These are phyloP conservation scores for Lophiostoma macrostomum DNA, from an alignment of 495 filamentous ascomycete species.

Conservation along the genomic window DNA sequence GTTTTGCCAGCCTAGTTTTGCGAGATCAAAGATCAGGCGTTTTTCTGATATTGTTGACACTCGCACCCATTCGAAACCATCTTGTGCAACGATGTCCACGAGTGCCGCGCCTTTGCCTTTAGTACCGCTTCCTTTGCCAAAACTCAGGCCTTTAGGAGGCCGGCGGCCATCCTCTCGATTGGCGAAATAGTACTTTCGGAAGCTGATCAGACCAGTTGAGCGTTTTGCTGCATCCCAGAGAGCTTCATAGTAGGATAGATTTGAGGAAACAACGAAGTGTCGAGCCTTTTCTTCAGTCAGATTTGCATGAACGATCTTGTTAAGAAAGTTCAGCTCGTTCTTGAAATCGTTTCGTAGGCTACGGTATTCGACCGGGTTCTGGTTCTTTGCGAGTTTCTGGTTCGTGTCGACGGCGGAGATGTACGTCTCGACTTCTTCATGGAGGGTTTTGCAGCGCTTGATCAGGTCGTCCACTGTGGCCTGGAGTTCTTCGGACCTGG, in stretches of 20 bases:
- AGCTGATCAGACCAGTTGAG: conserved; percentile 31
- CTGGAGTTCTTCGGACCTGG: conserved; percentile 1
- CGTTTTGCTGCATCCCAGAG: conserved; percentile 41
- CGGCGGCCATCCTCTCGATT: conserved; percentile 18
- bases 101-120: conserved; percentile 25
- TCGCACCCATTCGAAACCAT: conserved; percentile 40
- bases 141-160: conserved; percentile 1
- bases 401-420: conserved; percentile 21
- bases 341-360: conserved; percentile 34
- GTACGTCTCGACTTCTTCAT: conserved; percentile 34
- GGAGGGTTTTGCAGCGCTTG: conserved; percentile 26
- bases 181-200: conserved; percentile 32
- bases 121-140: conserved; percentile 3
- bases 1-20: conserved; percentile 41
- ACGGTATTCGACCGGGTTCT: conserved; percentile 33
- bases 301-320: conserved; percentile 20
- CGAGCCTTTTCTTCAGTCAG: conserved; percentile 22
- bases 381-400: conserved; percentile 16
- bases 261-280: conserved; percentile 37
- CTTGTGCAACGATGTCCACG: conserved; percentile 38
- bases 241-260: conserved; percentile 39
- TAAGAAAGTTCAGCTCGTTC: conserved; percentile 35
- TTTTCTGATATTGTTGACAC: conserved; percentile 38
- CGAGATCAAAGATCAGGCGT: conserved; percentile 42
- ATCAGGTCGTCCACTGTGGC: conserved; percentile 28